phyloP scores from a whole-genome alignment of 176 grass and related monocot genomes.

The Coix lacrymajobi region DNA sequence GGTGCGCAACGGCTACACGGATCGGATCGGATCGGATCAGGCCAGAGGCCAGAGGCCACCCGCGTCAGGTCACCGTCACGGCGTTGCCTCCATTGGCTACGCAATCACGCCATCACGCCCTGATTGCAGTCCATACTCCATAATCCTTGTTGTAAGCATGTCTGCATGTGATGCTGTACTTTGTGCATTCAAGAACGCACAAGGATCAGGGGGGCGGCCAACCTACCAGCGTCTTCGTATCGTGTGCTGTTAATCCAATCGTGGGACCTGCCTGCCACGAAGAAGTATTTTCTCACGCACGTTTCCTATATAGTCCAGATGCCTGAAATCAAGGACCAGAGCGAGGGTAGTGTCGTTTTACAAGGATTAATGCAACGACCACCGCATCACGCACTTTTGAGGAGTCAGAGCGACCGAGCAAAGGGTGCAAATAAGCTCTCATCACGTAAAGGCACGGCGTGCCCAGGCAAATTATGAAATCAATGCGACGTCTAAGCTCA shows the following conservation, averaged over 20 bases:
- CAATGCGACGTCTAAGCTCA: too few species aligned
- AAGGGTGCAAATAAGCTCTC: too few species aligned
- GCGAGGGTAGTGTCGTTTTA: too few species aligned
- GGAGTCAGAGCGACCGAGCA: not conserved
- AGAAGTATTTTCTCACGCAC: too few species aligned
- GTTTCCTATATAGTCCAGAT: too few species aligned
- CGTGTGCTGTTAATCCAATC: too few species aligned
- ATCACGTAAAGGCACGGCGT: not conserved
- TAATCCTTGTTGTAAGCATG: too few species aligned
- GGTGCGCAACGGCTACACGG: not conserved
- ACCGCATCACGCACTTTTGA: not conserved
- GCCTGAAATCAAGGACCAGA: too few species aligned
- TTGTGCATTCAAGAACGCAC: not conserved
- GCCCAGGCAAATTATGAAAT: not conserved
- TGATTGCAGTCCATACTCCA: not conserved
- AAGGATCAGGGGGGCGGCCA: not conserved
- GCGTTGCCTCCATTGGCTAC: not conserved
- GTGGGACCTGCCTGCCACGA: too few species aligned
- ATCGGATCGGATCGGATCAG: not conserved
- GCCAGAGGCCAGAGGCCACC: too few species aligned
- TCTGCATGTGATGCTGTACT: not conserved
- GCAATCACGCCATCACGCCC: not conserved
- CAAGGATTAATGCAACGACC: too few species aligned
- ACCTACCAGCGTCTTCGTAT: not conserved
- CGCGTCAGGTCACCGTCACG: not conserved